Conservation (phyloP, 352 stramenopile species). For the Phytophthora citricola region DNA sequence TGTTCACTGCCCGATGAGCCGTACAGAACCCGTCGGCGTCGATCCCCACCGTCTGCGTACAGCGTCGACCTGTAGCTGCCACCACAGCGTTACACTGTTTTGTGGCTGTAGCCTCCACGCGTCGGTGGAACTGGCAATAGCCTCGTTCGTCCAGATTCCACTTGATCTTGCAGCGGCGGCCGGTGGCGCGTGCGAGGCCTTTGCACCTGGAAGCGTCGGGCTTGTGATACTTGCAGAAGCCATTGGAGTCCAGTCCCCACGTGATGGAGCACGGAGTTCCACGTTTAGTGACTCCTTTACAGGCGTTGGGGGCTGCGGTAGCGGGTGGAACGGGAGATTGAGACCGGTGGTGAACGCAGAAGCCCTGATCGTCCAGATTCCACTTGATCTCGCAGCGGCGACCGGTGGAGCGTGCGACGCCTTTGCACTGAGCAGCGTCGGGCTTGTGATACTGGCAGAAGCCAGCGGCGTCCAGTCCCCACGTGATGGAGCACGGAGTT, state of each 20-base stretch:
- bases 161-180: slow-evolving; percentile 37
- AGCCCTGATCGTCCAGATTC: slow-evolving; percentile 26
- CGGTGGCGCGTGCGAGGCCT: slow-evolving; percentile 36
- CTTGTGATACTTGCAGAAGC: slow-evolving; percentile 44
- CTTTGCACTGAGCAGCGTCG: slow-evolving; percentile 27
- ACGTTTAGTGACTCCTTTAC: slow-evolving; percentile 31
- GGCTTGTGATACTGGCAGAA: slow-evolving; percentile 43
- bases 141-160: slow-evolving; percentile 34
- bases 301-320: slow-evolving; percentile 12
- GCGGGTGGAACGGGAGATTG: slow-evolving; percentile 3
- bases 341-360: slow-evolving; percentile 24
- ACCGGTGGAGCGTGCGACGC: slow-evolving; percentile 25
- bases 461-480: slow-evolving; percentile 11
- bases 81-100: slow-evolving; percentile 11
- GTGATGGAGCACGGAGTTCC: slow-evolving; percentile 27
- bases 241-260: slow-evolving; percentile 31
- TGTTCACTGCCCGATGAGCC: slow-evolving; percentile 19
- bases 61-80: slow-evolving; percentile 9
- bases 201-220: slow-evolving; percentile 27
- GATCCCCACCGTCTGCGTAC: slow-evolving; percentile 35
- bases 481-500: slow-evolving; percentile 27
- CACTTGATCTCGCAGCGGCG: slow-evolving; percentile 33
- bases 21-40: slow-evolving; percentile 37
- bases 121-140: slow-evolving; percentile 40
- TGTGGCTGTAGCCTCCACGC: slow-evolving; percentile 9